Evolutionary conservation across 441 rosid genomes (phyloP).

Genomic region (Gossypium gossypioides): DNA sequence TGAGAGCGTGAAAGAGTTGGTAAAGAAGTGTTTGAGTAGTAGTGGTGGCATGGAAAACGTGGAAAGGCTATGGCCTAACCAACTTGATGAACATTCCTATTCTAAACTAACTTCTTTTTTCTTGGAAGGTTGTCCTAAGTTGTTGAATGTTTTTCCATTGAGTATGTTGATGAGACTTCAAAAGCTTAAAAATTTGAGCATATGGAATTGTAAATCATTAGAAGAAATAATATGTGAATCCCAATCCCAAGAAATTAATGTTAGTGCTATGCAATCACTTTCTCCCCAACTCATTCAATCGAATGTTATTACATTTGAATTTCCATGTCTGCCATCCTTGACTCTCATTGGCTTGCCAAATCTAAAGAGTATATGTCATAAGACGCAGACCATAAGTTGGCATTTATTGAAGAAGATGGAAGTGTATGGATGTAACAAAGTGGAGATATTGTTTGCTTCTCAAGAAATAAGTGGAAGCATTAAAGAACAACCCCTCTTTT

Average conservation of each 20-base stretch:
- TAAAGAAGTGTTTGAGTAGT: too few species aligned
- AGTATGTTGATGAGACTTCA: constrained; percentile 3
- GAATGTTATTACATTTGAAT: neutral
- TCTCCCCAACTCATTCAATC: neutral
- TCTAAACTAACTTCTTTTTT: neutral
- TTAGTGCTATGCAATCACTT: neutral
- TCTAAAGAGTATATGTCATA: neutral
- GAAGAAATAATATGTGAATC: neutral
- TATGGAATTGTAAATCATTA: neutral
- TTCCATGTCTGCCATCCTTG: neutral
- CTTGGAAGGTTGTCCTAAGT: neutral
- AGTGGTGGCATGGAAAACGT: neutral
- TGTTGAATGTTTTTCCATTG: neutral
- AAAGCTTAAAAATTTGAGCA: neutral
- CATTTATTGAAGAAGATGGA: neutral
- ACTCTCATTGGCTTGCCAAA: neutral
- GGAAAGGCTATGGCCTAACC: constrained; percentile 6
- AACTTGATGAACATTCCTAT: neutral
- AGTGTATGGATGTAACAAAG: neutral
- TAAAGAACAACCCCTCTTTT: neutral
- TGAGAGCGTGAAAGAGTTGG: too few species aligned
- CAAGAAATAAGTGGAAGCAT: neutral
- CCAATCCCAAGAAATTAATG: neutral
- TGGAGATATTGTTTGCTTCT: neutral
- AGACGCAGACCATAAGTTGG: neutral